Evolutionary conservation across 1,284 basidiomycete species (phyloP).

Genomic region (Cutaneotrichosporon cavernicola): DNA sequence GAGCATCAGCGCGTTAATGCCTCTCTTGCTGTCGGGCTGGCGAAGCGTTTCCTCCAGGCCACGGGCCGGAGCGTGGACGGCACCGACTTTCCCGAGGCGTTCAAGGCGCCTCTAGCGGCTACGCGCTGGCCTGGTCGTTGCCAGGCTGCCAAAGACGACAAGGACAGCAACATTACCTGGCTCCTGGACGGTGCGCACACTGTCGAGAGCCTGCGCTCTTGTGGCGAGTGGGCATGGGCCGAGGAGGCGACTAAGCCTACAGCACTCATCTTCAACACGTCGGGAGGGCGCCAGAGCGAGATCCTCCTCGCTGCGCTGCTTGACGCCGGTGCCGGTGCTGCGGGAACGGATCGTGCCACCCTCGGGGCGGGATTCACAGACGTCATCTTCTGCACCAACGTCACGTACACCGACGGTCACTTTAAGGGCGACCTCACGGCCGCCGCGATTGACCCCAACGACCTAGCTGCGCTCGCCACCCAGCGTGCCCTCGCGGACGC

Average conservation of each 20-base stretch:
- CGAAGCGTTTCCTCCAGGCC: constrained; percentile 65
- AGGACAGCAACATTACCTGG: constrained; percentile 64
- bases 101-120: constrained; percentile 64
- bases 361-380: constrained; percentile 64
- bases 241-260: constrained; percentile 48
- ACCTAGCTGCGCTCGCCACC: constrained; percentile 66
- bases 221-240: constrained; percentile 69
- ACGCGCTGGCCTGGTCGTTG: constrained; percentile 96
- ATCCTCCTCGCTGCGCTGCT: constrained; percentile 67
- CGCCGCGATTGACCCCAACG: constrained; percentile 63
- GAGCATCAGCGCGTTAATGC: constrained; percentile 88
- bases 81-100: constrained; percentile 58
- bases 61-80: constrained; percentile 38
- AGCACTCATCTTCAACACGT: constrained; percentile 93
- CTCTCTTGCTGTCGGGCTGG: constrained; percentile 75
- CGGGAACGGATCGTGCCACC: constrained; percentile 53
- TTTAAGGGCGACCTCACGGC: constrained; percentile 85
- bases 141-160: constrained; percentile 56
- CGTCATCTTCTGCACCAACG: constrained; percentile 93
- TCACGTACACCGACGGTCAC: constrained; percentile 82
- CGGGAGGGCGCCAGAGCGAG: constrained; percentile 77
- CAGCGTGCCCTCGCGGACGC: constrained; percentile 74
- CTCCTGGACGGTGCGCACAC: constrained; percentile 97
- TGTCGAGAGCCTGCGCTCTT: constrained; percentile 79
- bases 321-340: constrained; percentile 36